Evolutionary conservation across 306 rosid species (phyloP).

Genomic region (Prosopis cineraria): DNA sequence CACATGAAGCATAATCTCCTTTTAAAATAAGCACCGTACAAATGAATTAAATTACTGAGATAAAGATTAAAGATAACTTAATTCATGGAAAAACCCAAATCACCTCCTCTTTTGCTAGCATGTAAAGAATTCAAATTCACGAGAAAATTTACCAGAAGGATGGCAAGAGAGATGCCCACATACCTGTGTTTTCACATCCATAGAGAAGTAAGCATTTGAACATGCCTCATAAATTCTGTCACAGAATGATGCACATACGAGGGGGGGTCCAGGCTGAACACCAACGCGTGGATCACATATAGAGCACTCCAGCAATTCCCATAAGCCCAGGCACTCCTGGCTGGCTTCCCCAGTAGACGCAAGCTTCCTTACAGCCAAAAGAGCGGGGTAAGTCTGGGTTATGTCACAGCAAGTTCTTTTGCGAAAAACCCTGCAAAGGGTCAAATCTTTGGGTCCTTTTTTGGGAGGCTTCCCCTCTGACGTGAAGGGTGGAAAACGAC

Average conservation of each 20-base stretch:
- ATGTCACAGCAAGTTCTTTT: constrained; percentile 83
- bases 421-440: constrained; percentile 84
- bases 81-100: not conserved
- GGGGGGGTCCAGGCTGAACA: constrained; percentile 79
- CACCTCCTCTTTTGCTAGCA: constrained; percentile 11
- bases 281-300: constrained; percentile 88
- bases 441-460: constrained; percentile 79
- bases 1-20: not conserved
- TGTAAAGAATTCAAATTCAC: not conserved
- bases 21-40: constrained; percentile 10
- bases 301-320: constrained; percentile 94
- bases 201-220: constrained; percentile 85
- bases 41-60: not conserved
- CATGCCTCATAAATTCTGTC: constrained; percentile 74
- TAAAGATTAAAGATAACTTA: not conserved
- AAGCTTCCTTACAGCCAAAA: constrained; percentile 73
- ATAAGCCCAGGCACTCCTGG: constrained; percentile 81
- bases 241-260: constrained; percentile 77
- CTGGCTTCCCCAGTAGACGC: constrained; percentile 85
- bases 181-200: constrained; percentile 87
- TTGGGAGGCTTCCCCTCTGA: constrained; percentile 76
- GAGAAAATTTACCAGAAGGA: not conserved
- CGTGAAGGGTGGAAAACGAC: constrained; percentile 78
- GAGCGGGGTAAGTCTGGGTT: constrained; percentile 81
- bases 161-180: constrained; percentile 1